Evolutionary conservation across 805 yeast genomes (phyloP), one percentile per base, ranked within the genome.

Genomic region (Ogataea paradorogensis): DNA sequence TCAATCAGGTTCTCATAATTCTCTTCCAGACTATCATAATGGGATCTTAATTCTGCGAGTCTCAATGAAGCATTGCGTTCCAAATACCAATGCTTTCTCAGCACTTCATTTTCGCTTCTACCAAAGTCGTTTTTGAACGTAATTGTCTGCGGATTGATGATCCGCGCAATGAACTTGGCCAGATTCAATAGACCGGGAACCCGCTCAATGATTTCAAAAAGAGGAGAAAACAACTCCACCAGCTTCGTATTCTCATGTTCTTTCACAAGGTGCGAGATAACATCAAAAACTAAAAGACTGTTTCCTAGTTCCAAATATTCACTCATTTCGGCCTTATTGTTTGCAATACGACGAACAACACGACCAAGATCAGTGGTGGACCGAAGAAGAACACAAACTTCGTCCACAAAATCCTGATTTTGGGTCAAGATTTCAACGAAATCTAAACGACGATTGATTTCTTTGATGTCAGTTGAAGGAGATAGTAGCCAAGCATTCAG

Each of bases 401-500:
- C 50, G 5, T 59, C 61, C 4, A 66, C 52, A 25, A 65, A 53
- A 1, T 37, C 21, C 13, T 29, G 30, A 30, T 70, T 56, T 7
- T 55, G 56, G 24, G 57, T 40, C 30, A 83, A 73, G 3, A 65
- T 55, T 6, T 59, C 56, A 0, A 84, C 82, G 9, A 73, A 50
- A 13, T 62, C 63, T 33, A 80, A 86, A 20, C 99, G 66, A 14
- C 58, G 52, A 13, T 58, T 59, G 10, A 93, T 78, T 45, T 77
- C 84, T 0, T 56, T 51, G 0, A 74, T 52, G 51, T 82, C 74
- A 8, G 83, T 71, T 0, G 86, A 72, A 0, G 99, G 99, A 2
- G 87, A 78, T 18, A 85, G 71, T 4, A 91, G 63, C 96, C 97
- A 88, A 37, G 81, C 80, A 7, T 82, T 74, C 9, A 93, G 63